Evolutionary conservation across 2,329 filamentous ascomycete species (phyloP).

Genomic region (Aureobasidium sp.): DNA sequence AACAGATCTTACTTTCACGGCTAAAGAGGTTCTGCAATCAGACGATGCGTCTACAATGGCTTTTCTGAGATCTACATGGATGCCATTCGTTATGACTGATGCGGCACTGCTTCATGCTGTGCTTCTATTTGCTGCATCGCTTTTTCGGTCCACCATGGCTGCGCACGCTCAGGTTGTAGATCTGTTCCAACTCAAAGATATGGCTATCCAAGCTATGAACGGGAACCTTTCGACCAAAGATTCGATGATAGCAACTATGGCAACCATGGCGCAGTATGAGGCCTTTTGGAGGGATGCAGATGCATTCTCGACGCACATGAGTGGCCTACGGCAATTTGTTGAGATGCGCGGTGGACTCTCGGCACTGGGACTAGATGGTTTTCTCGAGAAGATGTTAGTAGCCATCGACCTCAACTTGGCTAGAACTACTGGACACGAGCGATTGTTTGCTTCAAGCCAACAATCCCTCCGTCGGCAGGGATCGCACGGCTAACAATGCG

Average conservation of each 20-base stretch:
- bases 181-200: conserved; percentile 38
- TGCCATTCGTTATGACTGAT: conserved; percentile 38
- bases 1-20: conserved; percentile 33
- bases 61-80: conserved; percentile 34
- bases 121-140: conserved; percentile 37
- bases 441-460: neutral
- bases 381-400: conserved; percentile 42
- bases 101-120: conserved; percentile 36
- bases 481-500: neutral
- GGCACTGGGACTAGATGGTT: conserved; percentile 35
- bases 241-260: conserved; percentile 42
- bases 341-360: conserved; percentile 39
- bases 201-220: conserved; percentile 41
- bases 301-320: conserved; percentile 44
- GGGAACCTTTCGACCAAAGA: conserved; percentile 35
- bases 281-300: conserved; percentile 42
- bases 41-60: conserved; percentile 30
- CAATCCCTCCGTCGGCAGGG: neutral
- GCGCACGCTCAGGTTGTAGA: conserved; percentile 28
- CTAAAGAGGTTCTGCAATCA: conserved; percentile 38
- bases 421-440: neutral
- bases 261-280: conserved; percentile 48
- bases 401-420: conserved; percentile 40
- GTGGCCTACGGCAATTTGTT: conserved; percentile 38
- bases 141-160: conserved; percentile 31